phyloP scores from a whole-genome alignment of 495 filamentous ascomycete species.

The Penicillium paradoxum region DNA sequence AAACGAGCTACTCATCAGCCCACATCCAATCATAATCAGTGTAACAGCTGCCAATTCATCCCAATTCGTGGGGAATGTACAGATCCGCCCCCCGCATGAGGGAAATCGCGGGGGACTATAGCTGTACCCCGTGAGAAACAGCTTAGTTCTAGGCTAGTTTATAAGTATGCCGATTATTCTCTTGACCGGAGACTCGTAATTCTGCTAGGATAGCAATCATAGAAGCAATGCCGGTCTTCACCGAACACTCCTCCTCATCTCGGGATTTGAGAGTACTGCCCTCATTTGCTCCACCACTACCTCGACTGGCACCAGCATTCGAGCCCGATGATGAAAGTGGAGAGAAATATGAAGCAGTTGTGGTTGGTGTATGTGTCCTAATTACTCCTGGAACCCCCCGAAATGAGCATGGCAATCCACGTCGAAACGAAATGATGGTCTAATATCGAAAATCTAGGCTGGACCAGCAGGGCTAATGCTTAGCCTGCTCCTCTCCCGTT shows the following conservation, averaged over 20 bases:
- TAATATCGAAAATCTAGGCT: slow-evolving; percentile 8
- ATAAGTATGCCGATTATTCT: background rate
- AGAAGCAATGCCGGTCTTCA: slow-evolving; percentile 29
- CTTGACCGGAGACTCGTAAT: background rate
- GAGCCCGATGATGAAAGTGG: slow-evolving; percentile 3
- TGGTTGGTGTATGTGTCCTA: background rate
- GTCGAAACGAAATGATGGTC: background rate
- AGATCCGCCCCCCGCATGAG: background rate
- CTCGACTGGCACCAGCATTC: slow-evolving; percentile 18
- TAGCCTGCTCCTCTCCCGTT: slow-evolving; percentile 29
- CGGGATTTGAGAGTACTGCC: slow-evolving; percentile 21
- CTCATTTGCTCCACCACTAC: slow-evolving; percentile 19
- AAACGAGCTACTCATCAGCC: too few relatives aligned
- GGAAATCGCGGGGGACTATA: background rate
- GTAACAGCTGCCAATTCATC: background rate
- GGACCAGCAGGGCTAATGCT: slow-evolving; percentile 34
- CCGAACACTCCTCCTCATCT: slow-evolving; percentile 19
- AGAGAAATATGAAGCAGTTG: background rate
- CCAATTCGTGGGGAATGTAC: background rate
- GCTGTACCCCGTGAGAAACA: background rate
- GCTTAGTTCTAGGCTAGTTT: background rate
- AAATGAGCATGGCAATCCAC: background rate
- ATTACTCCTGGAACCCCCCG: background rate
- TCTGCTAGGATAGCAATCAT: background rate
- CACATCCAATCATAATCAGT: background rate